phyloP scores from a whole-genome alignment of 257 asterid species.

The Orobanche coerulescens region DNA sequence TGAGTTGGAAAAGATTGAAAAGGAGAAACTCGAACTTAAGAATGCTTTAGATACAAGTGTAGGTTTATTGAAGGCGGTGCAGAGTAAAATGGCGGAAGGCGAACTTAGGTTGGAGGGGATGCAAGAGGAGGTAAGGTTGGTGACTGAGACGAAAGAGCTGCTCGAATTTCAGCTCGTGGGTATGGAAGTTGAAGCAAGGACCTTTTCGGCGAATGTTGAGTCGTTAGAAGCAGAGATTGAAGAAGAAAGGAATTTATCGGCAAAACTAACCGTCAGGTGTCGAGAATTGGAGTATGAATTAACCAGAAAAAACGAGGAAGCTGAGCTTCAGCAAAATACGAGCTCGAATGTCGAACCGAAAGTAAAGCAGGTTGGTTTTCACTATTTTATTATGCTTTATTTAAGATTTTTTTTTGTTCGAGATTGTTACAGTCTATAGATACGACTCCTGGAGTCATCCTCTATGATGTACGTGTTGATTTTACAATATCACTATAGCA shows the following conservation, averaged over 20 bases:
- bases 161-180: slow-evolving; percentile 46
- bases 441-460: too few species aligned
- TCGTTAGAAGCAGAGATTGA: slow-evolving; percentile 33
- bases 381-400: not conserved
- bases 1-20: slow-evolving; percentile 35
- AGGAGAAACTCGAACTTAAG: slow-evolving; percentile 43
- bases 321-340: slow-evolving; percentile 36
- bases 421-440: too few species aligned
- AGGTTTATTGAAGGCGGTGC: slow-evolving; percentile 33
- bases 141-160: slow-evolving; percentile 39
- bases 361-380: slow-evolving; percentile 49
- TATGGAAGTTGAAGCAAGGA: slow-evolving; percentile 55
- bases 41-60: slow-evolving; percentile 33
- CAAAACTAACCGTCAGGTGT: slow-evolving; percentile 26
- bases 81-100: slow-evolving; percentile 31
- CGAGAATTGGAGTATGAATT: slow-evolving; percentile 49
- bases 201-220: slow-evolving; percentile 32
- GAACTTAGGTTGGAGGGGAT: slow-evolving; percentile 34
- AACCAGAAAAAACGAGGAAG: slow-evolving; percentile 30
- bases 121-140: slow-evolving; percentile 36
- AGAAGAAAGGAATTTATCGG: slow-evolving; percentile 34
- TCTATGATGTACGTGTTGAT: too few species aligned
- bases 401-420: not conserved
- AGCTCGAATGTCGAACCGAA: slow-evolving; percentile 39
- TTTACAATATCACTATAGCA: too few species aligned